Evolutionary conservation across 495 filamentous ascomycete species (phyloP).

Genomic region (Aspergillus campestris): DNA sequence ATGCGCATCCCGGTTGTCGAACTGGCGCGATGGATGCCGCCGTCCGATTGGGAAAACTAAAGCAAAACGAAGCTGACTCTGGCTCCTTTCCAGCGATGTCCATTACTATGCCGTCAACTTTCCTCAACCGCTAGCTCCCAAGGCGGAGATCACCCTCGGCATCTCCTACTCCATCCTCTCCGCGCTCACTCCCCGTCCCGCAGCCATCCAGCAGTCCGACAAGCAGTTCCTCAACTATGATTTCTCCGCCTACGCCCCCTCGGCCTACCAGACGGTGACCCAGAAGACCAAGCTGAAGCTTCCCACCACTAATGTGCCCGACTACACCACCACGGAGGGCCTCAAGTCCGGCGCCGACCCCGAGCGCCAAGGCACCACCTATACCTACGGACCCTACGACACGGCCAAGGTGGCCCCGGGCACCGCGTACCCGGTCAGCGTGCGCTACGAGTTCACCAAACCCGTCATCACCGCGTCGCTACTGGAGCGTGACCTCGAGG

Average conservation of each 20-base stretch:
- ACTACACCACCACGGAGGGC: constrained; percentile 67
- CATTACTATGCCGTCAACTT: constrained; percentile 82
- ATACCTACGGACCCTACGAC: constrained; percentile 88
- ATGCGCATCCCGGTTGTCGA: constrained; percentile 12
- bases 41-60: background rate
- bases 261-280: constrained; percentile 74
- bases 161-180: constrained; percentile 76
- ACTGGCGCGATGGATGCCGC: constrained; percentile 3
- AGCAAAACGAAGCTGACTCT: no score
- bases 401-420: constrained; percentile 60
- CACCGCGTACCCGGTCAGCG: constrained; percentile 57
- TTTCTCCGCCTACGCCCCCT: constrained; percentile 73
- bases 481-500: constrained; percentile 84
- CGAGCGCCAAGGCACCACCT: constrained; percentile 71
- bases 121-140: constrained; percentile 62
- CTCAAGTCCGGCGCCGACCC: constrained; percentile 63
- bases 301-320: constrained; percentile 65
- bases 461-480: constrained; percentile 68
- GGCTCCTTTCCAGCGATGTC: constrained; percentile 44
- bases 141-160: constrained; percentile 71
- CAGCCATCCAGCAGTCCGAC: constrained; percentile 68
- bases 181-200: constrained; percentile 68
- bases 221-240: constrained; percentile 78
- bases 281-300: constrained; percentile 97
- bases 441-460: constrained; percentile 94